Percentiles rank a stretch among this genome's conserved stretches.
Conservation (phyloP, 2,329 filamentous ascomycete species). For the Acephala macrosclerotiorum region DNA sequence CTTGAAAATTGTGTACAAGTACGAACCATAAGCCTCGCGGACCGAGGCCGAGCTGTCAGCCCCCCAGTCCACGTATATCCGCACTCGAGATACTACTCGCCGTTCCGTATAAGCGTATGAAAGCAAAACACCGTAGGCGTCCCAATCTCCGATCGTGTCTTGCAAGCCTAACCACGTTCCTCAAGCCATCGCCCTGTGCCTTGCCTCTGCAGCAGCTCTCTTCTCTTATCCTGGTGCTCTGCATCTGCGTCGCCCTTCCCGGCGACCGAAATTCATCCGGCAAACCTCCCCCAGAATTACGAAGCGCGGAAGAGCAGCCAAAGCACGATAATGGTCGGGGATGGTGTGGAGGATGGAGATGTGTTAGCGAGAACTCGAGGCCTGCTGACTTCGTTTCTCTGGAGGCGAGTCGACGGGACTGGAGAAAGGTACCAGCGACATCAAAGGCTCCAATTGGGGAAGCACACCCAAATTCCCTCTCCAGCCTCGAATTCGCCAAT, state of each 20-base stretch:
- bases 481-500: not conserved
- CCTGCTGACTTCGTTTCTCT: constrained; percentile 4
- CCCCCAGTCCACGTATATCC: not conserved
- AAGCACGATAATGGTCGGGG: too few species aligned
- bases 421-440: constrained; percentile 4
- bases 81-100: not conserved
- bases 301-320: not conserved
- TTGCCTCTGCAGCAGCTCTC: constrained; percentile 4
- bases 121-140: not conserved
- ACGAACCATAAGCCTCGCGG: not conserved
- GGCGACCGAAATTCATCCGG: constrained; percentile 9
- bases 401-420: constrained; percentile 6
- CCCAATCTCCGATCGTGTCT: not conserved
- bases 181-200: constrained; percentile 10
- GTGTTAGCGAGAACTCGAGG: constrained; percentile 1
- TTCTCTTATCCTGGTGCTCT: not conserved
- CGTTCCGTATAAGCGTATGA: not conserved
- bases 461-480: not conserved
- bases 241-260: not conserved
- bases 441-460: not conserved
- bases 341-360: constrained; percentile 2
- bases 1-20: not conserved
- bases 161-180: constrained; percentile 3
- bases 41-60: constrained; percentile 1
- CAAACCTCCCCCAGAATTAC: constrained; percentile 19